Conservation (phyloP, 1,284 basidiomycete species). For the Melampsora occidentalis region DNA sequence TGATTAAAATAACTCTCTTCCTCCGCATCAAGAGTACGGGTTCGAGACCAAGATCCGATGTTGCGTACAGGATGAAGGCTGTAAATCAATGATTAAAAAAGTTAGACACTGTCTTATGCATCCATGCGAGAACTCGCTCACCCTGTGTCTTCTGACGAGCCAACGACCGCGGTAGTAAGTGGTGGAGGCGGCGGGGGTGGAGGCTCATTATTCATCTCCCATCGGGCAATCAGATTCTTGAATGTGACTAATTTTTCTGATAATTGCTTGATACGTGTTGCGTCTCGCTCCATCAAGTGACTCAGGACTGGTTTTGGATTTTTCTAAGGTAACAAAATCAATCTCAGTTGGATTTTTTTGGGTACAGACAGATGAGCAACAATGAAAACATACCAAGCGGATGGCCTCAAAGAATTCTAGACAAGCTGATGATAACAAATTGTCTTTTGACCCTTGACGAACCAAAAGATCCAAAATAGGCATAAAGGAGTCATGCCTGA, state of each 20-base stretch:
- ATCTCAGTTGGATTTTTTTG: not conserved
- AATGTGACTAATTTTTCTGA: conserved; percentile 66
- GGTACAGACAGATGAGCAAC: conserved; percentile 12
- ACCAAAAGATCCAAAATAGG: conserved; percentile 78
- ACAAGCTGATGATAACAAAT: conserved; percentile 87
- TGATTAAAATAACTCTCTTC: conserved; percentile 43
- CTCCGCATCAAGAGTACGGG: conserved; percentile 31
- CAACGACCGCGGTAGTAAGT: not conserved
- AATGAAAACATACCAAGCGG: conserved; percentile 64
- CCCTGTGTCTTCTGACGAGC: conserved; percentile 37
- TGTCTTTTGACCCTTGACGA: conserved; percentile 79
- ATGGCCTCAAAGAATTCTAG: conserved; percentile 92
- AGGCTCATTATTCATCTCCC: conserved; percentile 82
- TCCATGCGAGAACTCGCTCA: conserved; percentile 32
- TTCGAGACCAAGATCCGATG: conserved; percentile 39
- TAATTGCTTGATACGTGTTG: conserved; percentile 65
- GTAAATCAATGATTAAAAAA: not conserved
- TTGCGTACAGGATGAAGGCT: conserved; percentile 12
- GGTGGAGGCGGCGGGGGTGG: not conserved
- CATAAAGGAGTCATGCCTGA: conserved; percentile 77
- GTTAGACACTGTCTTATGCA: not conserved
- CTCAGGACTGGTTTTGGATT: conserved; percentile 76
- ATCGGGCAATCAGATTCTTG: conserved; percentile 69
- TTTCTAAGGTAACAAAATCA: conserved; percentile 43
- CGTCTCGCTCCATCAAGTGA: conserved; percentile 77